Base-by-base conservation (phyloP, 2,329 filamentous ascomycete species). In the Verticillium isaacii region DNA sequence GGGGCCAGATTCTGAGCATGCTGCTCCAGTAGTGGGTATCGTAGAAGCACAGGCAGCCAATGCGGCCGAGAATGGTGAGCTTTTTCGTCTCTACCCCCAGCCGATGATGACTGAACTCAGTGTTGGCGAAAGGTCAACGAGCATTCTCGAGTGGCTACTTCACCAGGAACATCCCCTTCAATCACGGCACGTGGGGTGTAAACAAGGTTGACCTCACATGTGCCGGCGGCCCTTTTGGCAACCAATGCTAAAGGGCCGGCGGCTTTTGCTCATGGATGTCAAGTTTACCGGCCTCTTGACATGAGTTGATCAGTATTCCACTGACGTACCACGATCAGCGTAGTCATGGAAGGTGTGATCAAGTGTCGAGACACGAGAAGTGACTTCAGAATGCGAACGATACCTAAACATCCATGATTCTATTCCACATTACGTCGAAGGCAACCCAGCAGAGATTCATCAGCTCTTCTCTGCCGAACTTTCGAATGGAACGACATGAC, bases 231-330 rank as follows among this genome's bases (percentile, higher is more conserved):
- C 62, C 62, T 56, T 52, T 25, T 11, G 59, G 54, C 32, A 25
- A 60, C 57, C 60, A 62, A 39, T 68, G 67, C 56, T 68, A 66
- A 45, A 67, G 66, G 17, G 8, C 55, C 11, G 64, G 56, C 8
- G 67, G 67, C 12, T 68, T 64, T 58, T 68, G 67, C 39, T 66
- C 66, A 6, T 9, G 39, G 39, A 7, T 45, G 39, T 8, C 19
- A n/a, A 45, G 39, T 45, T n/a, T 45, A 45, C 15, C 8, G 17
- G 15, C 9, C 39, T 45, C 11, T 15, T 37, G 39, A n/a, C 19
- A 15, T 45, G 15, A 45, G 5, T 6, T n/a, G 17, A 8, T 45
- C 5, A n/a, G 5, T n/a, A 5, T 8, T 45, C 39, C 2, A n/a
- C 39, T 45, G 19, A 45, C 39, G 5, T 1, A 17, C n/a, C n/a